Evolutionary conservation across 345 rosid genomes (phyloP).

Genomic region (Gossypium australe): DNA sequence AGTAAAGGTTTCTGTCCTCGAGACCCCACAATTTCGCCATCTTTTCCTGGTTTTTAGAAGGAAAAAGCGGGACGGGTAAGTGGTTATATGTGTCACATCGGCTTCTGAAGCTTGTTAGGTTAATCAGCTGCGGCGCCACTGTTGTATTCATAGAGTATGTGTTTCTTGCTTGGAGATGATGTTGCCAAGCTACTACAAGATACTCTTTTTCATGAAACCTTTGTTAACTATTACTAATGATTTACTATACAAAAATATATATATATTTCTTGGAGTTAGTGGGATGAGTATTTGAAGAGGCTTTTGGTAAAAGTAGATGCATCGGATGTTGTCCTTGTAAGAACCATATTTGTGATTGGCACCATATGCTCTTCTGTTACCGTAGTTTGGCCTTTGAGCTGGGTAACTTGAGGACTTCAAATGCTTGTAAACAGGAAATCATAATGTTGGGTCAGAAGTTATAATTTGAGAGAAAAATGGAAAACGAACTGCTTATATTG

Average conservation of each 20-base stretch:
- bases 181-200: slow-evolving; percentile 24
- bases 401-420: no score
- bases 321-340: slow-evolving; percentile 7
- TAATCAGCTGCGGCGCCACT: slow-evolving; percentile 18
- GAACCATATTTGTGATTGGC: background rate
- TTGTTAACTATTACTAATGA: slow-evolving; percentile 5
- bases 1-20: slow-evolving; percentile 22
- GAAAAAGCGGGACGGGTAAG: slow-evolving; percentile 51
- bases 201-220: slow-evolving; percentile 13
- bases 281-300: slow-evolving; percentile 16
- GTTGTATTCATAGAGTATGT: slow-evolving; percentile 3
- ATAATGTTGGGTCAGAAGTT: no score
- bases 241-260: background rate
- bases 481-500: no score
- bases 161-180: slow-evolving; percentile 25
- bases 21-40: slow-evolving; percentile 27
- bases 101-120: slow-evolving; percentile 20
- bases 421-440: no score
- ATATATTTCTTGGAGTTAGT: background rate
- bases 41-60: slow-evolving; percentile 57
- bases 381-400: no score
- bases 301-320: slow-evolving; percentile 4
- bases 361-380: no score
- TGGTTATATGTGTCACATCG: slow-evolving; percentile 18
- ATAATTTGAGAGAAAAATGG: no score